Conservation (phyloP, 352 stramenopile species). For the Pythium phragmiticola region DNA sequence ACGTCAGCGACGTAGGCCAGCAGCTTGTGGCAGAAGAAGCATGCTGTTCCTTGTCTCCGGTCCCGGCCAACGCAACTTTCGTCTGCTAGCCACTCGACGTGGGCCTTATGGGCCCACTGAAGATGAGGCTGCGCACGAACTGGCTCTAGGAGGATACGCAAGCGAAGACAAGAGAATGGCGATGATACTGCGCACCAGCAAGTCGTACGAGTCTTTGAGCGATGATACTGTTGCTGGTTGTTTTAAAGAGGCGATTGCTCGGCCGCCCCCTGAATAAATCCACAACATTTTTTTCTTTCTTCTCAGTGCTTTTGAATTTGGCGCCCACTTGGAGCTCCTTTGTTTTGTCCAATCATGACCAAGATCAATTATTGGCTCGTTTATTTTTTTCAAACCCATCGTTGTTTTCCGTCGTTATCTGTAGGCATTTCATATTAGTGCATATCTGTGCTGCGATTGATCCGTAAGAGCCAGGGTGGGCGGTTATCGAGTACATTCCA, state of each 20-base stretch:
- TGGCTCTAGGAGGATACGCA: slow-evolving; percentile 8
- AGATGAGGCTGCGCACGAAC: slow-evolving; percentile 11
- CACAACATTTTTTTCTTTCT: not conserved
- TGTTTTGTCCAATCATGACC: slow-evolving; percentile 4
- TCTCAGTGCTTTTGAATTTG: slow-evolving; percentile 5
- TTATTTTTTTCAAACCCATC: too few species aligned
- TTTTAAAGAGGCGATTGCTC: slow-evolving; percentile 4
- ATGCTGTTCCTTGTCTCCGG: slow-evolving; percentile 1
- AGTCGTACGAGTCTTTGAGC: slow-evolving; percentile 4
- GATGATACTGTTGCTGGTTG: not conserved
- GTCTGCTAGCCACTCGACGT: slow-evolving; percentile 26
- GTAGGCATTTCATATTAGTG: too few species aligned
- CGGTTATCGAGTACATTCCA: too few species aligned
- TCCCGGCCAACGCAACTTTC: slow-evolving; percentile 16
- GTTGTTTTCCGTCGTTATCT: too few species aligned
- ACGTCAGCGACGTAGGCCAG: slow-evolving; percentile 15
- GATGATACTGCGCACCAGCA: not conserved
- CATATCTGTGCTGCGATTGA: too few species aligned
- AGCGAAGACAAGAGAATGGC: not conserved
- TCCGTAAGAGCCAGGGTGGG: too few species aligned
- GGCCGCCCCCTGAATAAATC: not conserved
- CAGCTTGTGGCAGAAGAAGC: not conserved
- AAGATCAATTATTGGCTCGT: too few species aligned
- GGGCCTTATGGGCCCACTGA: slow-evolving; percentile 14
- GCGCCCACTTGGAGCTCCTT: too few species aligned